These are phyloP conservation scores for Sisymbrium irio DNA, from an alignment of 345 rosid species.

Conservation along the genomic window DNA sequence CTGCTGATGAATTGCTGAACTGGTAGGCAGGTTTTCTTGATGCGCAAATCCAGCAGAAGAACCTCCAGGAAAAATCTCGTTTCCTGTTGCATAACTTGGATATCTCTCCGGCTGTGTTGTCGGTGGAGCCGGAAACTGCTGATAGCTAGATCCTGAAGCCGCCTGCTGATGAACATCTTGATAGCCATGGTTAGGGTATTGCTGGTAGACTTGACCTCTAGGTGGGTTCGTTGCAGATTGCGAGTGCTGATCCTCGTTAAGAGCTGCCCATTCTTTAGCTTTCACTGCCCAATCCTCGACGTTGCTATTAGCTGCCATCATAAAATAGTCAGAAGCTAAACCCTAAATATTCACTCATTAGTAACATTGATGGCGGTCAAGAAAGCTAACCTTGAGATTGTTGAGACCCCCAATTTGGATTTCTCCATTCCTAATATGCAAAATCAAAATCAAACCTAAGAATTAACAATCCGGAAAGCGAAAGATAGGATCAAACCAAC, in stretches of 20 bases:
- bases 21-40: conserved; percentile 48
- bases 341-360: conserved; percentile 8
- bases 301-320: conserved; percentile 48
- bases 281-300: conserved; percentile 93
- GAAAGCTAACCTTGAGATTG: conserved; percentile 49
- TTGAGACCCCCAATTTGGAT: conserved; percentile 61
- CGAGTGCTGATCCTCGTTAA: conserved; percentile 52
- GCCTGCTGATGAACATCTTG: conserved; percentile 56
- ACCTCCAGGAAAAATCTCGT: conserved; percentile 49
- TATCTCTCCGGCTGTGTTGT: conserved; percentile 49
- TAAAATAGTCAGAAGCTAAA: conserved; percentile 18
- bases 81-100: conserved; percentile 40
- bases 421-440: conserved; percentile 68
- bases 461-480: background rate
- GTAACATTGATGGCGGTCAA: background rate
- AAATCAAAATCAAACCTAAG: conserved; percentile 11
- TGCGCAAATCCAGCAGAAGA: conserved; percentile 39
- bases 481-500: background rate
- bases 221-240: conserved; percentile 48
- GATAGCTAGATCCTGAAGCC: conserved; percentile 48
- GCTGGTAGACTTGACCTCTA: conserved; percentile 49
- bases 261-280: conserved; percentile 93
- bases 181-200: conserved; percentile 55
- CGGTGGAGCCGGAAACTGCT: conserved; percentile 54
- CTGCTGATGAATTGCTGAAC: conserved; percentile 86